Base-by-base conservation (phyloP, 345 rosid species). In the Hirschfeldia incana region DNA sequence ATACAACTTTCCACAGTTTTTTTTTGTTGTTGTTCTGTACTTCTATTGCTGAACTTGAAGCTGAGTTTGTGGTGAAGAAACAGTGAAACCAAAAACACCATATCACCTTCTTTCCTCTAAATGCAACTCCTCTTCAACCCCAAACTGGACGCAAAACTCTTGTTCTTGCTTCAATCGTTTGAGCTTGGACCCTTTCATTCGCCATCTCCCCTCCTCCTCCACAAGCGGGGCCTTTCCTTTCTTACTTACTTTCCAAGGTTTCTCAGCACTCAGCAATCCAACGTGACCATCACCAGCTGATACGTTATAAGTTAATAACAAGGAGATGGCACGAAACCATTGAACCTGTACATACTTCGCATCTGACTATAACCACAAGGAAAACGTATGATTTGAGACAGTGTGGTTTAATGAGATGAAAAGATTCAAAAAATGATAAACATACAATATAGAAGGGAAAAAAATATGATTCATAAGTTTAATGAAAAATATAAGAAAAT, bases 71-170 rank as follows among this genome's bases (percentile, higher is more conserved):
- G 60, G 57, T 71, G 67, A 59, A 29, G 33, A n/a, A 62, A 51
- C 49, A 68, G 72, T 34, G n/a, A 73, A 59, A 7, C 73, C 73
- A 64, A 73, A 72, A 30, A 39, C 72, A 78, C 27, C 30, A 39
- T 39, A 39, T 57, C 68, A 46, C 53, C 53, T 39, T 46, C 15
- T 5, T 59, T 44, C 93, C 92, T 88, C 87, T 90, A 89, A 73
- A 83, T n/a, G 86, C 76, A 84, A 75, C 83, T 82, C 87, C 12
- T 69, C 69, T 30, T 82, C 86, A 53, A 16, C 59, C 59, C 59
- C 59, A 53, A 4, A 53, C 59, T 53, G 59, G 59, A 53, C 2
- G 26, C 59, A 7, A 15, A n/a, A 6, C 27, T 53, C 2, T 16
- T 53, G 59, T 53, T 53, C 15, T 53, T 53, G 59, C 27, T 53